phyloP scores from a whole-genome alignment of 306 rosid species.

The Casuarina equisetifolia region DNA sequence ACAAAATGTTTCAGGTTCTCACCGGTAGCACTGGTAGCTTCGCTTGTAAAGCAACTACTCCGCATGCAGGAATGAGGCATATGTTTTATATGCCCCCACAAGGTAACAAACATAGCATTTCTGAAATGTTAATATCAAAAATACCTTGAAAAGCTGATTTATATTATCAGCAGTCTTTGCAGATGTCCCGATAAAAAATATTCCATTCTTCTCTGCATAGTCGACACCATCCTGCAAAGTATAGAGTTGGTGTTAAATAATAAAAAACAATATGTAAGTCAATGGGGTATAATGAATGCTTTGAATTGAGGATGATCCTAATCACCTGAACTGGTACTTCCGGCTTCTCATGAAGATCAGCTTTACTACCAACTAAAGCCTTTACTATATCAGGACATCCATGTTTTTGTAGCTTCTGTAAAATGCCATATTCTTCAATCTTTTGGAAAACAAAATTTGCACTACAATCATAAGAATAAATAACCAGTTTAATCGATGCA shows the following conservation, averaged over 20 bases:
- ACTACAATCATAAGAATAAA: constrained; percentile 4
- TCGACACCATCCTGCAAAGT: constrained; percentile 72
- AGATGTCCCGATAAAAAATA: constrained; percentile 96
- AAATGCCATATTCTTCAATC: constrained; percentile 27
- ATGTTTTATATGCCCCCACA: no score
- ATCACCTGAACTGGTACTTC: constrained; percentile 78
- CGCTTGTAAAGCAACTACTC: no score
- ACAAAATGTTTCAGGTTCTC: no score
- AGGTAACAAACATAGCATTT: not conserved
- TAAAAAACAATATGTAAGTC: constrained; percentile 8
- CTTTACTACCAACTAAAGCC: constrained; percentile 97
- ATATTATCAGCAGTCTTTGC: constrained; percentile 97
- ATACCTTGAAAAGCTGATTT: constrained; percentile 36
- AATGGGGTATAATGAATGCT: not conserved
- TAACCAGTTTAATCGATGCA: not conserved
- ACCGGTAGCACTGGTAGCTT: no score
- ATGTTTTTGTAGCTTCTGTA: constrained; percentile 90
- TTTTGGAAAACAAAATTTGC: constrained; percentile 19
- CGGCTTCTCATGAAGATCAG: constrained; percentile 85
- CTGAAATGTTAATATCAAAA: not conserved
- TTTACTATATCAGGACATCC: constrained; percentile 89
- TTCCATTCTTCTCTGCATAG: constrained; percentile 85
- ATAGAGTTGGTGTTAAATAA: not conserved
- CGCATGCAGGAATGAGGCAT: no score
- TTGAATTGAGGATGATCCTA: constrained; percentile 14